phyloP scores from a whole-genome alignment of 2,329 filamentous ascomycete genomes.

The Cladophialophora immunda region DNA sequence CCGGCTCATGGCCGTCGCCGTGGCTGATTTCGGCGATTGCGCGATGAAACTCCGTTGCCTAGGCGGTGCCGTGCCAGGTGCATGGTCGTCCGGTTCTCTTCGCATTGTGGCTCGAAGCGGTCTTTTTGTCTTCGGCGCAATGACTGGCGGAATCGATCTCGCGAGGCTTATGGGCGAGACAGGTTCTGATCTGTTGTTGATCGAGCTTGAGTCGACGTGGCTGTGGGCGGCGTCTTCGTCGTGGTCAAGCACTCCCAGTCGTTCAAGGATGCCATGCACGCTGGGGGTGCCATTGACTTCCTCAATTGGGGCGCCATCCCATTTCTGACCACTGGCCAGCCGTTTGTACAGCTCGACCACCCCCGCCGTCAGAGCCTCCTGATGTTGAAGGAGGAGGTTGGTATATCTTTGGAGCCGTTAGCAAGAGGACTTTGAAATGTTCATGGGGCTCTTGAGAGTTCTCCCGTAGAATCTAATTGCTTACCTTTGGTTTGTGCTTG shows the following conservation, averaged over 20 bases:
- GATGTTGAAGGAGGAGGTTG: constrained; percentile 30
- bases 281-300: constrained; percentile 32
- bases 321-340: constrained; percentile 22
- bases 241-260: constrained; percentile 37
- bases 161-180: neutral
- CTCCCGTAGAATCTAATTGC: neutral
- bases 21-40: constrained; percentile 6
- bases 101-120: neutral
- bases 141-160: neutral
- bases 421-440: neutral
- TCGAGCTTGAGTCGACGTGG: neutral
- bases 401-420: constrained; percentile 27
- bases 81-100: neutral
- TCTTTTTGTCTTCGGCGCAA: constrained; percentile 5
- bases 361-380: constrained; percentile 27
- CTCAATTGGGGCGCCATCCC: constrained; percentile 26
- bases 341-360: constrained; percentile 27
- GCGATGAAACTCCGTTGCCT: neutral
- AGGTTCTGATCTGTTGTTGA: constrained; percentile 1
- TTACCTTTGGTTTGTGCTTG: constrained; percentile 28
- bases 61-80: neutral
- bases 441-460: neutral
- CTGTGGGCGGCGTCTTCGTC: constrained; percentile 32
- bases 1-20: constrained; percentile 2
- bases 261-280: constrained; percentile 32